These are phyloP conservation scores for Evernia prunastri DNA, from an alignment of 495 filamentous ascomycete genomes.

Conservation along the genomic window DNA sequence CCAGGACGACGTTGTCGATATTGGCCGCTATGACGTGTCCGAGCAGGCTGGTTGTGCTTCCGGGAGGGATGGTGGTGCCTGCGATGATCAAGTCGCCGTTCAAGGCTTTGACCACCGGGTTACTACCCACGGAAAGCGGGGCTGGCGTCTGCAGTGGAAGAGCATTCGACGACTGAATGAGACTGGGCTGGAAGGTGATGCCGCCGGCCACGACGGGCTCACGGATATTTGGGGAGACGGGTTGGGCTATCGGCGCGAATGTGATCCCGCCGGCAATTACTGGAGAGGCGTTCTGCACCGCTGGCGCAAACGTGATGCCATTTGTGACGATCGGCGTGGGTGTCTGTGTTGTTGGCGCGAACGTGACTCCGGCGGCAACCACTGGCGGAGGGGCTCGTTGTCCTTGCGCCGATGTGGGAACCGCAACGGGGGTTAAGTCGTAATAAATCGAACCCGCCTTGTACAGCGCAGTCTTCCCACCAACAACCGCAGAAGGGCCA, in stretches of 20 bases:
- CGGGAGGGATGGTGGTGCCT: background rate
- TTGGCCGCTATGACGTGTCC: background rate
- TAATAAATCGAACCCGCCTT: background rate
- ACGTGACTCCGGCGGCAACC: background rate
- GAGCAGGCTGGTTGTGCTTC: background rate
- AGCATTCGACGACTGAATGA: background rate
- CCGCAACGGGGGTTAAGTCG: background rate
- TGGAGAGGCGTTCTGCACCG: background rate
- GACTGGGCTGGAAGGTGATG: slow-evolving; percentile 3
- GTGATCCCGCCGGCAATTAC: background rate
- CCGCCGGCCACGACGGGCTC: slow-evolving; percentile 1
- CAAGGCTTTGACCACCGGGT: background rate
- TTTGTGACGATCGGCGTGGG: background rate
- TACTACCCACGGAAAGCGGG: background rate
- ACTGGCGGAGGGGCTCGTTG: background rate
- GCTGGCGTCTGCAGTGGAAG: slow-evolving; percentile 5
- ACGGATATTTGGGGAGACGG: background rate
- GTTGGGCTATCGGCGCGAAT: background rate
- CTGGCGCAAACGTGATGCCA: background rate
- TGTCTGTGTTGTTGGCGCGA: background rate
- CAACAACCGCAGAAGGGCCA: background rate
- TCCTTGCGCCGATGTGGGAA: background rate
- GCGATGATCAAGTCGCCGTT: slow-evolving; percentile 2
- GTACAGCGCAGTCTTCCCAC: background rate
- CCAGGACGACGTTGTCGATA: background rate